Evolutionary conservation across 2,329 filamentous ascomycete species (phyloP), one percentile per base, ranked within the genome.

Genomic region (Calcarisporium arbuscula): DNA sequence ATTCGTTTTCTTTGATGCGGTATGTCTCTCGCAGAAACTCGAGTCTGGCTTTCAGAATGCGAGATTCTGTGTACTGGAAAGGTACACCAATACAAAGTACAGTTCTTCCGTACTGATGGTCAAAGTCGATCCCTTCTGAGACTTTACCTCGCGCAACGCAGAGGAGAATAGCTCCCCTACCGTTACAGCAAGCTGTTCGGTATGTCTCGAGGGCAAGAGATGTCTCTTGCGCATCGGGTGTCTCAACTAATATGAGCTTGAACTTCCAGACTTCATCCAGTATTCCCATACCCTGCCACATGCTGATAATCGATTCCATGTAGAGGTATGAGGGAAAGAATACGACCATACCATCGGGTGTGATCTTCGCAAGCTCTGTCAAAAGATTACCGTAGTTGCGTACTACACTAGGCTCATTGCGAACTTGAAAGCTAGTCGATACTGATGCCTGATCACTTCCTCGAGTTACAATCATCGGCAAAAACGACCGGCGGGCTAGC

Each of bases 281-380:
- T 43, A 96, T 95, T 18, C 88, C 88, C 89, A 96, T 96, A 36
- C 87, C 88, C 59, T 98, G 92, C 92, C 92, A 98, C 80, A 95
- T 95, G 57, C 84, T 90, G 57, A 98, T 95, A 56, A 96, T 96
- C 34, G 84, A 92, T 57, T 98, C 92, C 92, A 98, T 96, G 65
- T 98, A 98, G 2, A 98, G 74, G 51, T 98, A 98, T 0, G 88
- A 95, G 0, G 92, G 94, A 57, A 98, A 98, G 69, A 98, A 98
- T 25, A 98, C 92, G n/a, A 98, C 92, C 60, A 98, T 81, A 20
- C 92, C 92, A 51, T 98, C 92, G 0, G 92, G 94, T 0, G 92
- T 98, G 45, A 96, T 81, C 58, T 90, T 94, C 35, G 88, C 85
- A 56, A 98, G 96, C 56, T 98, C 92, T 7, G 89, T 92, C 20